phyloP scores from a whole-genome alignment of 768 basidiomycete species.

The Trametes cingulata region DNA sequence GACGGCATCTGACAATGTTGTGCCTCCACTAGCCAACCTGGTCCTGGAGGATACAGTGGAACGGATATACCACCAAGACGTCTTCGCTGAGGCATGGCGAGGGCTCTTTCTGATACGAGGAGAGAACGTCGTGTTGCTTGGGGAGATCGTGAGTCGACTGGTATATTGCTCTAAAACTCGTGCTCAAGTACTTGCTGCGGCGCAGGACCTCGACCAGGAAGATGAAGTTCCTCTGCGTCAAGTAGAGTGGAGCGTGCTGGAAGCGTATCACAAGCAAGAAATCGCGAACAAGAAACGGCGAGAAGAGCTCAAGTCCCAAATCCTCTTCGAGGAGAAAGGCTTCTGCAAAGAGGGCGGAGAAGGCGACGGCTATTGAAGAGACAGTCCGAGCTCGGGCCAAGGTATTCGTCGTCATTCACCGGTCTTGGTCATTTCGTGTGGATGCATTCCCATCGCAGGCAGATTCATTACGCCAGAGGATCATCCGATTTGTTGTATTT shows the following conservation, averaged over 20 bases:
- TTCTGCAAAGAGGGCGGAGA: conserved; percentile 96
- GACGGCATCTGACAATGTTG: background rate
- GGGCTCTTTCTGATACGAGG: conserved; percentile 95
- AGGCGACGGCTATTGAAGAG: conserved; percentile 85
- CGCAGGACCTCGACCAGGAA: conserved; percentile 88
- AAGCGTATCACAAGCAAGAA: conserved; percentile 72
- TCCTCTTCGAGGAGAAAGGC: conserved; percentile 81
- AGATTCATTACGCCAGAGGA: conserved; percentile 41
- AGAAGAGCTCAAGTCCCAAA: conserved; percentile 82
- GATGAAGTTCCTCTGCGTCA: conserved; percentile 81
- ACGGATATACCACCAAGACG: conserved; percentile 86
- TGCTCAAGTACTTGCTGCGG: background rate
- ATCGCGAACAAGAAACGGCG: conserved; percentile 71
- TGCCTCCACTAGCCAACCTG: conserved; percentile 74
- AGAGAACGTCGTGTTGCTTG: conserved; percentile 96
- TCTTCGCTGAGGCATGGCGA: conserved; percentile 84
- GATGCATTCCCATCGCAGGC: conserved; percentile 29
- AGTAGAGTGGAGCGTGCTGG: conserved; percentile 70
- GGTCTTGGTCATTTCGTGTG: background rate
- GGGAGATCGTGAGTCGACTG: conserved; percentile 83
- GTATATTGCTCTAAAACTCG: background rate
- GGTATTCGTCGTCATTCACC: background rate
- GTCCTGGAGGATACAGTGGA: conserved; percentile 96
- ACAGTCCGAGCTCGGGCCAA: background rate
- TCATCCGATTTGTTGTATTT: conserved; percentile 23